Evolutionary conservation across 495 filamentous ascomycete genomes (phyloP), one percentile per base, ranked within the genome.

Genomic region (Penicillium pancosmium): DNA sequence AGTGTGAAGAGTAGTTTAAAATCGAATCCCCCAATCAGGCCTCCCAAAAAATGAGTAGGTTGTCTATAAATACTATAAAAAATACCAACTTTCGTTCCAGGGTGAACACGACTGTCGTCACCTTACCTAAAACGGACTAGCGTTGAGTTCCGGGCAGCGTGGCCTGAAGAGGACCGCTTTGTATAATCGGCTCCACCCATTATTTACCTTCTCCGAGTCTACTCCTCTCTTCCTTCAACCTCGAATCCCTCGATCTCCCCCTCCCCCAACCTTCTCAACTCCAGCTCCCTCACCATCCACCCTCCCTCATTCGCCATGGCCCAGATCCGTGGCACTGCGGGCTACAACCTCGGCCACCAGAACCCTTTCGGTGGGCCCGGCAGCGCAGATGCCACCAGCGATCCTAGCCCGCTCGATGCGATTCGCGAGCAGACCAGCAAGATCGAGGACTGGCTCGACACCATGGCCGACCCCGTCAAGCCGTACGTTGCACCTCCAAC

Each of bases 371-470:
- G 88, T 41, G 84, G 80, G 33, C 82, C 86, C 48, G 77, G 82
- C 66, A 77, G 84, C 70, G 79, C 79, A 70, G 82, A 84, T 66
- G 80, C 84, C 59, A 79, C 83, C 57, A 84, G 78, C 74, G 91
- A 94, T 65, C 87, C 91, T 31, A 93, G 90, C 78, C 90, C 94
- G 50, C 85, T 98, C 49, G 95, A 97, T 73, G 82, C 89, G 46
- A 93, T 98, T 65, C 84, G 94, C 51, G 88, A 91, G 75, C 92
- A 98, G 73, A 98, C 94, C 33, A 96, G 88, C 84, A 97, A 96
- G 82, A 95, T 98, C 63, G 94, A 98, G 77, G 94, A 98, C 71
- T 81, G 90, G 76, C 74, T 98, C 71, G 94, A 98, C 72, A 91
- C 88, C 12, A 49, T 93, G 64, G 86, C 91, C 56, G 94, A 96